These are phyloP conservation scores for Racocetra persica DNA, from an alignment of 371 early-diverging fungal genomes.

Conservation along the genomic window DNA sequence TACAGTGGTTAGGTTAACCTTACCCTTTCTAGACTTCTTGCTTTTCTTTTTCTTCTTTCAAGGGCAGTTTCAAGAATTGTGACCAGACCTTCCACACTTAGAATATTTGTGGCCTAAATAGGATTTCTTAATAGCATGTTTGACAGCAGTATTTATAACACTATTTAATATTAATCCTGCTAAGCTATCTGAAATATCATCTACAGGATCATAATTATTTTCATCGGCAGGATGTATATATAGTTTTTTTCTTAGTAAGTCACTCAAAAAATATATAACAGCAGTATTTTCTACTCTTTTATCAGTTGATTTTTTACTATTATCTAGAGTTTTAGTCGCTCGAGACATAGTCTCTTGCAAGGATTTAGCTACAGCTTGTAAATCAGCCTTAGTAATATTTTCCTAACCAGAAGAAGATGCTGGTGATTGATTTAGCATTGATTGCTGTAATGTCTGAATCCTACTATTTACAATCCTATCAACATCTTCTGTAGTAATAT, in stretches of 20 bases:
- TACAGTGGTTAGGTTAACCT: constrained; percentile 18
- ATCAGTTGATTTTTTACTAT: too few relatives aligned
- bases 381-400: too few relatives aligned
- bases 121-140: background rate
- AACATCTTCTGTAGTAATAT: constrained; percentile 9
- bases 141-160: background rate
- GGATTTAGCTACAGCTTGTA: background rate
- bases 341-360: background rate
- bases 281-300: too few relatives aligned
- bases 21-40: constrained; percentile 30
- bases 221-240: background rate
- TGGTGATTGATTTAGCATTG: too few relatives aligned
- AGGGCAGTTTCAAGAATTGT: background rate
- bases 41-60: background rate
- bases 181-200: constrained; percentile 18
- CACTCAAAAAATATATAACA: background rate
- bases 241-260: constrained; percentile 13
- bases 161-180: background rate
- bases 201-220: background rate
- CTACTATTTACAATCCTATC: background rate
- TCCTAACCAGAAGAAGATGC: too few relatives aligned
- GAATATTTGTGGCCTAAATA: background rate
- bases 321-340: too few relatives aligned
- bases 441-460: too few relatives aligned
- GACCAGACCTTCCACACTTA: background rate